These are phyloP conservation scores for Asterochloris sp. DNA, from an alignment of 139 green algal species.

Conservation along the genomic window DNA sequence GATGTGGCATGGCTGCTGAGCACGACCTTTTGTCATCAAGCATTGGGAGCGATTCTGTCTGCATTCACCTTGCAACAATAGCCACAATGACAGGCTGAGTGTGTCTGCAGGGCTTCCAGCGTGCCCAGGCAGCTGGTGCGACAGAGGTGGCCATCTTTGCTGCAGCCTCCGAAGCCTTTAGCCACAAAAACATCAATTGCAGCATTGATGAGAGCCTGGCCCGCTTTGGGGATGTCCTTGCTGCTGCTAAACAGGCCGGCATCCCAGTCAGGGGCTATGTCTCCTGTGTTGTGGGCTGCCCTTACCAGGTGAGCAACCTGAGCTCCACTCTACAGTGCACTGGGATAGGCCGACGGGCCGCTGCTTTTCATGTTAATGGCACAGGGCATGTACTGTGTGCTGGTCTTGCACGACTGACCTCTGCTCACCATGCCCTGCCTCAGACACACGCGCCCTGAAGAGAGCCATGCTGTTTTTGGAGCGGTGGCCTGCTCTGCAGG, in stretches of 20 bases:
- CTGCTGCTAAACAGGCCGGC: slow-evolving; percentile 41
- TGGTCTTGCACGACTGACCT: too few species aligned
- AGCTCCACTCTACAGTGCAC: too few species aligned
- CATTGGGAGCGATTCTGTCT: background rate
- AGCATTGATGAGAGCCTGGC: slow-evolving; percentile 65
- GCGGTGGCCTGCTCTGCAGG: slow-evolving; percentile 19
- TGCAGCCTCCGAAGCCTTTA: slow-evolving; percentile 81
- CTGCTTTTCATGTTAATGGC: too few species aligned
- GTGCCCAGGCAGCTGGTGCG: slow-evolving; percentile 68
- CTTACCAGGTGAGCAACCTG: slow-evolving; percentile 50
- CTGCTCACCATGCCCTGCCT: too few species aligned
- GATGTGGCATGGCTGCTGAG: background rate
- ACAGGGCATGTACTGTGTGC: too few species aligned
- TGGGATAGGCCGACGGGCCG: too few species aligned
- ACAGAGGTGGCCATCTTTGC: slow-evolving; percentile 89
- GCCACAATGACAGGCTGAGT: background rate
- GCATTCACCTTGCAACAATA: background rate
- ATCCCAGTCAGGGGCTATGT: slow-evolving; percentile 78
- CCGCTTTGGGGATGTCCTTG: slow-evolving; percentile 59
- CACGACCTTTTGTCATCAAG: background rate
- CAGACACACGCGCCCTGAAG: too few species aligned
- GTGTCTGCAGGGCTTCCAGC: slow-evolving; percentile 67
- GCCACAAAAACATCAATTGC: slow-evolving; percentile 85
- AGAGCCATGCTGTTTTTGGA: too few species aligned
- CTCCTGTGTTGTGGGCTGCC: slow-evolving; percentile 80